Evolutionary conservation across 192 early-diverging fungal species (phyloP), one percentile per base, ranked within the genome.

Genomic region (Gaertneriomyces sp.): DNA sequence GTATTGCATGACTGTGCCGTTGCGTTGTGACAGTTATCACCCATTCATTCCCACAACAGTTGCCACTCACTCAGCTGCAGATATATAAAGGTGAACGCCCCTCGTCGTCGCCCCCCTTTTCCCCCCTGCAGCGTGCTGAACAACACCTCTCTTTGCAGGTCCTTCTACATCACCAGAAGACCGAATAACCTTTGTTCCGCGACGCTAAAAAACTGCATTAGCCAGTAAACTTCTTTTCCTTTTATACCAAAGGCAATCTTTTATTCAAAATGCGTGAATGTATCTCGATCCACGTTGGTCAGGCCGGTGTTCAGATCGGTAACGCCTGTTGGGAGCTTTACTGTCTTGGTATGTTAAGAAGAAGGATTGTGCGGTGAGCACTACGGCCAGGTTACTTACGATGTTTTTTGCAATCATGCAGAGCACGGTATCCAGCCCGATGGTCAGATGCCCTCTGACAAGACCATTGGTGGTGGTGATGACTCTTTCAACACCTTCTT

Each of bases 251-350:
- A 56, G 33, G 12, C 17, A 33, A 16, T 56, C 12, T 56, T 33
- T 33, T 33, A 49, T 7, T 50, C 45, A 72, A 19, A 41, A 90
- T 90, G 89, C 75, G 89, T 74, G 89, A 90, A 79, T 85, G 88
- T 76, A 90, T 90, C 73, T 90, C 88, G 45, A 82, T 90, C 81
- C 89, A 90, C 80, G 87, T 90, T 68, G 85, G 85, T 68, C 86
- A 94, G 81, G 97, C 97, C 74, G 97, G 97, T 97, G 93, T 99
- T 78, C 97, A 99, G 79, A 99, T 99, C 73, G 97, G 97, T 90
- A 98, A 98, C 86, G 93, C 95, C 85, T 99, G 97, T 82, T 99
- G 97, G 97, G 97, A 99, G 83, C 90, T 99, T 45, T 87, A 87
- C 81, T 87, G 85, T 69, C 81, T 87, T 69, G 80, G 84, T 88